Evolutionary conservation across 2,329 filamentous ascomycete genomes (phyloP), one percentile per base, ranked within the genome.

Genomic region (Fusarium sp.): DNA sequence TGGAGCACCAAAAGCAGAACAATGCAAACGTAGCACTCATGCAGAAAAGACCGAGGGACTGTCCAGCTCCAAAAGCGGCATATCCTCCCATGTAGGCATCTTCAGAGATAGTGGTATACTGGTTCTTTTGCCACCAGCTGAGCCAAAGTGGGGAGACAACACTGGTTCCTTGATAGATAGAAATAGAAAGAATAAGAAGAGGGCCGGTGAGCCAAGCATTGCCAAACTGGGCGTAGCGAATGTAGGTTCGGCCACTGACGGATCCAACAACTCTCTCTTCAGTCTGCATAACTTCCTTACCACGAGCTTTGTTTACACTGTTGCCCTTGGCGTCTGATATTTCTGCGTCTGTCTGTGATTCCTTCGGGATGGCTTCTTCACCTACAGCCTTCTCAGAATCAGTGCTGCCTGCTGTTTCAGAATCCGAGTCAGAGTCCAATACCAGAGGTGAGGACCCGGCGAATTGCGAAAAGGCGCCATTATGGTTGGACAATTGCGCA

Each of bases 1-100:
- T 66, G 1, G 63, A 66, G 8, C 63, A 66, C 63, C 63, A 66
- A 20, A 66, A 66, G 20, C 63, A 66, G 14, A 66, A 66, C 6
- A 66, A 7, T 0, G 63, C 63, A 52, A 67, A 66, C 0, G 50
- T 58, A 0, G 63, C 50, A 2, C 50, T 66, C 63, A 58, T 66
- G 1, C 18, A 67, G 20, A 66, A 66, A 0, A 66, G n/a, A 10
- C 63, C 63, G 1, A 66, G 39, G 0, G 63, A 66, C 2, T 66
- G 63, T 1, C 63, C 63, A 6, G 52, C 59, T 6, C 63, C 63
- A 2, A 57, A 66, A 0, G 63, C 63, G 2, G 63, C 63, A 13
- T 48, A 66, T 2, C 63, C 63, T 23, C 63, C 63, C 63, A 66
- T 67, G 37, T 66, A 66, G 13, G 41, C 57, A 11, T 45, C 57